phyloP scores from a whole-genome alignment of 2,329 filamentous ascomycete species.

The Claviceps pazoutovae region DNA sequence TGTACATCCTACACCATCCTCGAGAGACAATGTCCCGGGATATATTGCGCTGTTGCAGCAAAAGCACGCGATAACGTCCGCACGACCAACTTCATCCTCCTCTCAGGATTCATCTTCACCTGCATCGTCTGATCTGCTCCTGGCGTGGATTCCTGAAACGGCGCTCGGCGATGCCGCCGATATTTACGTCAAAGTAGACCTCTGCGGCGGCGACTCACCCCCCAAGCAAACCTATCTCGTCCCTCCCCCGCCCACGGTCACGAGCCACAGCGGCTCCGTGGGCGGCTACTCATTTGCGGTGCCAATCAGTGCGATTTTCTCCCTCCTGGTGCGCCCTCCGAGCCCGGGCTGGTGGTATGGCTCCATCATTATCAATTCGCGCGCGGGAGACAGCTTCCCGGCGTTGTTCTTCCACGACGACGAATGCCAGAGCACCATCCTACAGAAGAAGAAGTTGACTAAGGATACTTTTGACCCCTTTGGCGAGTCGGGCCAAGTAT shows the following conservation, averaged over 20 bases:
- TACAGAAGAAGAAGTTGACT: slow-evolving; percentile 79
- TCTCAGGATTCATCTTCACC: slow-evolving; percentile 25
- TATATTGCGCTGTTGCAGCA: slow-evolving; percentile 91
- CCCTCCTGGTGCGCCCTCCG: slow-evolving; percentile 75
- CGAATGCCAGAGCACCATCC: slow-evolving; percentile 88
- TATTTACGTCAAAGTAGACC: slow-evolving; percentile 91
- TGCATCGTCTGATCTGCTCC: slow-evolving; percentile 58
- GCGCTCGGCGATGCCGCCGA: slow-evolving; percentile 73
- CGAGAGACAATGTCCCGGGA: slow-evolving; percentile 90
- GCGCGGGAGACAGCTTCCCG: slow-evolving; percentile 83
- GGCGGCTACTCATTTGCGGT: slow-evolving; percentile 86
- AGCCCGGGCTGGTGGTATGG: slow-evolving; percentile 98
- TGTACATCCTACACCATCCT: slow-evolving; percentile 81
- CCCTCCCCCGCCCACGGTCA: slow-evolving; percentile 76
- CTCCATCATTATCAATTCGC: slow-evolving; percentile 82
- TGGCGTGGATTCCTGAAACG: slow-evolving; percentile 88
- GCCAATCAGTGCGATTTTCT: slow-evolving; percentile 81
- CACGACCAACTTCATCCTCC: slow-evolving; percentile 21
- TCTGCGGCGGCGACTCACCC: slow-evolving; percentile 65
- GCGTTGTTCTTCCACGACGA: slow-evolving; percentile 95
- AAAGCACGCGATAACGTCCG: slow-evolving; percentile 39
- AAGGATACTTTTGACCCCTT: slow-evolving; percentile 85
- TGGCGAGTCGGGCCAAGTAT: slow-evolving; percentile 70
- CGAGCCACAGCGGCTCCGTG: slow-evolving; percentile 53
- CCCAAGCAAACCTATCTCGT: slow-evolving; percentile 83